Conservation (phyloP, 2,329 filamentous ascomycete genomes). For the Stromatinia cepivora region DNA sequence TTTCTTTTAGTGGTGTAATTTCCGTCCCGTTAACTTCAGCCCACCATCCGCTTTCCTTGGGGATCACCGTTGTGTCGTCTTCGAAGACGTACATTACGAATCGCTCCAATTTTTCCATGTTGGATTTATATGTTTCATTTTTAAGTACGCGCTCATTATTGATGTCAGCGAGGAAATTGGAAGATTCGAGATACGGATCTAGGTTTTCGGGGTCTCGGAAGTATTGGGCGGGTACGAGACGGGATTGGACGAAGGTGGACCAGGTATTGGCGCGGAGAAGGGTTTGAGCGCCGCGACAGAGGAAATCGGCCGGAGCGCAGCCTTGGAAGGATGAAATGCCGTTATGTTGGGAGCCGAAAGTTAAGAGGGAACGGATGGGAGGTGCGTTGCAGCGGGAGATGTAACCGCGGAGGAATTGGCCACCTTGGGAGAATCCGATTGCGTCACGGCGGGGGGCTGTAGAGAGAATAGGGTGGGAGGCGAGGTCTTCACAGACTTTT, state of each 20-base stretch:
- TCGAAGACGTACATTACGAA: conserved; percentile 90
- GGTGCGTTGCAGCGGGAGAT: conserved; percentile 76
- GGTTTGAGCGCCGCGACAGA: conserved; percentile 79
- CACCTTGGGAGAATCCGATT: conserved; percentile 92
- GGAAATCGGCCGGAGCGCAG: conserved; percentile 70
- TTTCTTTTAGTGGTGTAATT: conserved; percentile 65
- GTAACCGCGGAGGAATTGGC: conserved; percentile 91
- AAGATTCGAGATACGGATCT: conserved; percentile 72
- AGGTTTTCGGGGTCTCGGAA: conserved; percentile 73
- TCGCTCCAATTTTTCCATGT: conserved; percentile 68
- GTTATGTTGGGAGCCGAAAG: conserved; percentile 72
- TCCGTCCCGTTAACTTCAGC: conserved; percentile 76
- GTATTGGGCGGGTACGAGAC: conserved; percentile 91
- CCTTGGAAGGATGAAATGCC: conserved; percentile 81
- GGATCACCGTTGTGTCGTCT: conserved; percentile 81
- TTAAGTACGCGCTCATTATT: conserved; percentile 85
- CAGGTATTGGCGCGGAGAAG: conserved; percentile 80
- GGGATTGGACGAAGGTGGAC: conserved; percentile 72
- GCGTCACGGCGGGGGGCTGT: conserved; percentile 87
- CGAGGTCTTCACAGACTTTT: conserved; percentile 74
- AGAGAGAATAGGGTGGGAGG: conserved; percentile 74
- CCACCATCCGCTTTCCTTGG: conserved; percentile 91
- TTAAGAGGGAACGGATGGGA: conserved; percentile 63
- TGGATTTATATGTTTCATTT: conserved; percentile 71
- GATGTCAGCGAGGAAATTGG: conserved; percentile 90